Percentiles rank a stretch among this genome's conserved stretches.
phyloP scores from a whole-genome alignment of 495 filamentous ascomycete genomes.

The Thozetella sp. region DNA sequence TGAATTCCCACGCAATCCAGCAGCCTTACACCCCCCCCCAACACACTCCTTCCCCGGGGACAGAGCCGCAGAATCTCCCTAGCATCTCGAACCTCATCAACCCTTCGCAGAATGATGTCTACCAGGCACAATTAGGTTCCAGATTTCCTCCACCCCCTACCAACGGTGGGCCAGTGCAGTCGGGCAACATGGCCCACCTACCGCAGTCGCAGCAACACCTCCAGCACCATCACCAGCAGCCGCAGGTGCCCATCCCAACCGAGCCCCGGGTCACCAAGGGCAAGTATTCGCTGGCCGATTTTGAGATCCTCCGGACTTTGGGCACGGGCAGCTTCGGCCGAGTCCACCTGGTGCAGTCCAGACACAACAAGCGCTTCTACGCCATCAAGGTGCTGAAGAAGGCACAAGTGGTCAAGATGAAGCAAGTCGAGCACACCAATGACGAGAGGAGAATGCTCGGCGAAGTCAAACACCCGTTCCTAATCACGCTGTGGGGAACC shows the following conservation, averaged over 20 bases:
- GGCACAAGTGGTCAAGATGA: slow-evolving; percentile 98
- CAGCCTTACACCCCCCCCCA: slow-evolving; percentile 24
- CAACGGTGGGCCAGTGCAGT: slow-evolving; percentile 23
- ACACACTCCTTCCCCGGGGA: slow-evolving; percentile 32
- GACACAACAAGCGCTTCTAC: slow-evolving; percentile 96
- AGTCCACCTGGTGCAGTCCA: slow-evolving; percentile 94
- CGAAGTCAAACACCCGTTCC: slow-evolving; percentile 93
- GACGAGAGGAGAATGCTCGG: slow-evolving; percentile 95
- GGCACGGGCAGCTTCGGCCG: slow-evolving; percentile 97
- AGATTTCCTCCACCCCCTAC: slow-evolving; percentile 14
- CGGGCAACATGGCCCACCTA: slow-evolving; percentile 20
- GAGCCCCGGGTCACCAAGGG: slow-evolving; percentile 79
- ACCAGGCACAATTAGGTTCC: slow-evolving; percentile 15
- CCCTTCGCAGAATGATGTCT: slow-evolving; percentile 52
- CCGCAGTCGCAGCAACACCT: slow-evolving; percentile 20
- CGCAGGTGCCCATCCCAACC: slow-evolving; percentile 14
- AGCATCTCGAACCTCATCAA: slow-evolving; percentile 75
- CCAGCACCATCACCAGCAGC: slow-evolving; percentile 19
- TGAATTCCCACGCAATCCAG: slow-evolving; percentile 36
- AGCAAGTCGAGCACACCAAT: slow-evolving; percentile 98
- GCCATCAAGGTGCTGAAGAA: slow-evolving; percentile 98
- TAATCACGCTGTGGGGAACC: slow-evolving; percentile 97
- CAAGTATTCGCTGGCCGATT: slow-evolving; percentile 94
- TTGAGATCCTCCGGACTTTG: slow-evolving; percentile 82
- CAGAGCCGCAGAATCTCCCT: slow-evolving; percentile 58